phyloP scores from a whole-genome alignment of 2,329 filamentous ascomycete species.

The Metarhizium sp. region DNA sequence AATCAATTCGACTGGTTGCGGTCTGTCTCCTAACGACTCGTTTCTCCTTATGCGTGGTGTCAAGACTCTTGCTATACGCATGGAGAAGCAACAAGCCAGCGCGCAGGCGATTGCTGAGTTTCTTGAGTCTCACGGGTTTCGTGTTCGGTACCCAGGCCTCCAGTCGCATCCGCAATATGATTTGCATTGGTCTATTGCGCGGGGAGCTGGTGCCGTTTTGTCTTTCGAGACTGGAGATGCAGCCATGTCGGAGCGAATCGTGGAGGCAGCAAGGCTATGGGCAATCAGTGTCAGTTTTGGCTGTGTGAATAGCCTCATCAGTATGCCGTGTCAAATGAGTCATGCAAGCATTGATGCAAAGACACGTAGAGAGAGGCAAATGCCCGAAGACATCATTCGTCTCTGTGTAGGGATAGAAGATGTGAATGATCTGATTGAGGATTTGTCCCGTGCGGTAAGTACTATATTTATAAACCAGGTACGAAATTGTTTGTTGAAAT shows the following conservation, averaged over 20 bases:
- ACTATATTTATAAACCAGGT: not conserved
- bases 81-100: slow-evolving; percentile 96
- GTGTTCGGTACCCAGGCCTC: slow-evolving; percentile 87
- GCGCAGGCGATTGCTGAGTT: slow-evolving; percentile 87
- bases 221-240: slow-evolving; percentile 93
- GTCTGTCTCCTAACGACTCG: slow-evolving; percentile 87
- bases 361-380: slow-evolving; percentile 75
- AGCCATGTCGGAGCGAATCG: slow-evolving; percentile 77
- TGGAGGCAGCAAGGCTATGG: slow-evolving; percentile 85
- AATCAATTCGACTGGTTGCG: slow-evolving; percentile 93
- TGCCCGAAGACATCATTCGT: slow-evolving; percentile 95
- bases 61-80: slow-evolving; percentile 93
- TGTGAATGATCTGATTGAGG: slow-evolving; percentile 81
- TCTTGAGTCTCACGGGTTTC: slow-evolving; percentile 84
- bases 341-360: slow-evolving; percentile 97
- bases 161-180: slow-evolving; percentile 95
- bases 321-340: slow-evolving; percentile 99
- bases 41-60: slow-evolving; percentile 92
- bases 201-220: slow-evolving; percentile 86
- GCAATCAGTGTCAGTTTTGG: slow-evolving; percentile 96
- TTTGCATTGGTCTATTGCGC: slow-evolving; percentile 89
- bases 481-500: not conserved
- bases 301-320: slow-evolving; percentile 96
- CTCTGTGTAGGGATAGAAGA: slow-evolving; percentile 97
- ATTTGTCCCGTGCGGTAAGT: slow-evolving; percentile 82